phyloP scores from a whole-genome alignment of 208 protist species.

The Acanthamoeba sp. region DNA sequence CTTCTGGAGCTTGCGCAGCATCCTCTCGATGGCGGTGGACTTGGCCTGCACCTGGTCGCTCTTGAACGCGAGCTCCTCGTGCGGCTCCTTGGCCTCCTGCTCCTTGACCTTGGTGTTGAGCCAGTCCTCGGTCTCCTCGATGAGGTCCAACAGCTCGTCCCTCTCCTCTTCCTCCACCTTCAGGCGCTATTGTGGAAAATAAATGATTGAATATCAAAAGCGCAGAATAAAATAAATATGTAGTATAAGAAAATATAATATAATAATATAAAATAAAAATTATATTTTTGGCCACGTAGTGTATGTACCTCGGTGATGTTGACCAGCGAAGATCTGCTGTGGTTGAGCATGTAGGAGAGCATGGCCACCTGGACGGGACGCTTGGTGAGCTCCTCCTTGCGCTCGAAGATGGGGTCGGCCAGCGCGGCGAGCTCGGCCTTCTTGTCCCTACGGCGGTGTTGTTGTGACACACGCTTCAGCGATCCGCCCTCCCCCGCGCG shows the following conservation, averaged over 20 bases:
- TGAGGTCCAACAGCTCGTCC: constrained; percentile 36
- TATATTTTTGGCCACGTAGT: too few species aligned
- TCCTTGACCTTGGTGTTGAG: constrained; percentile 57
- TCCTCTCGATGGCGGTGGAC: background rate
- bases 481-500: too few species aligned
- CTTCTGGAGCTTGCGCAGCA: constrained; percentile 12
- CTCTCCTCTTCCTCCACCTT: constrained; percentile 32
- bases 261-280: too few species aligned
- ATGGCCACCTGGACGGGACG: constrained; percentile 65
- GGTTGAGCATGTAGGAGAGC: constrained; percentile 36
- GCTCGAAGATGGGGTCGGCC: constrained; percentile 24
- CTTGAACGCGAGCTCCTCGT: constrained; percentile 48
- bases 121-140: constrained; percentile 67
- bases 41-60: constrained; percentile 59
- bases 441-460: background rate
- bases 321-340: background rate
- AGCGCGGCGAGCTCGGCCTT: background rate
- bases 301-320: constrained; percentile 26
- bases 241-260: too few species aligned
- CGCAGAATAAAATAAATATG: background rate
- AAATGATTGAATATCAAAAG: background rate
- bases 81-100: constrained; percentile 13
- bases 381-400: constrained; percentile 64
- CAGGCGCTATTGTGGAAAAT: constrained; percentile 6
- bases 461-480: background rate